Base-by-base conservation (phyloP, 1,284 basidiomycete species). In the Tilletia setariae region DNA sequence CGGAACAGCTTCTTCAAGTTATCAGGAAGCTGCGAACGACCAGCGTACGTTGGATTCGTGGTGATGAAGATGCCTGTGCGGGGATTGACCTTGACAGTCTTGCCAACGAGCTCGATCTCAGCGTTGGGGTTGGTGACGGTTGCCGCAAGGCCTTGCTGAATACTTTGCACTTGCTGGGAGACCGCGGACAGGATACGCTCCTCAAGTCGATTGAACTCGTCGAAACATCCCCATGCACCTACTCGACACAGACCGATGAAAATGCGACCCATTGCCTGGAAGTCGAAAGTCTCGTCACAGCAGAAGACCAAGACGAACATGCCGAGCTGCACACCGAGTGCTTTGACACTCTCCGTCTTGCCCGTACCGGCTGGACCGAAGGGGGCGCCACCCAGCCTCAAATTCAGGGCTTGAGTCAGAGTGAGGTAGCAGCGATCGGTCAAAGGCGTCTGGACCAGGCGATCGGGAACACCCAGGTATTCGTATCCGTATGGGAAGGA, bases 341-440 rank as follows among this genome's bases (percentile, higher is more conserved):
- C 95, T 84, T 98, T 98, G 82, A 99, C 96, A 0, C 95, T 98
- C 84, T 99, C 96, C 0, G 96, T 99, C 86, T 99, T 99, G 40
- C 93, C 92, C 91, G 96, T 99, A 80, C 96, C 96, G 40, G 96
- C 96, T 47, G 96, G 96, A 32, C 96, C 96, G 82, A 99, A 98
- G 0, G 96, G 96, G 49, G 95, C 90, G 40, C 96, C 96, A 74
- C 96, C 96, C 15, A 98, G 88, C 79, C 97, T 93, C 76, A 90
- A 92, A 79, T 94, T 90, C 71, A 99, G 86, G 9, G 96, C 96
- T 82, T 98, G 96, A 0, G 96, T 98, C 59, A 98, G 85, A 0
- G 95, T 98, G 64, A 98, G 87, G 84, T 97, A 99, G 72, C 95
- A 95, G 67, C 93, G 88, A 82, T 98, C 94, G n/a, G 96, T 99